Conservation (phyloP, 768 basidiomycete species). For the Lyophyllum atratum region DNA sequence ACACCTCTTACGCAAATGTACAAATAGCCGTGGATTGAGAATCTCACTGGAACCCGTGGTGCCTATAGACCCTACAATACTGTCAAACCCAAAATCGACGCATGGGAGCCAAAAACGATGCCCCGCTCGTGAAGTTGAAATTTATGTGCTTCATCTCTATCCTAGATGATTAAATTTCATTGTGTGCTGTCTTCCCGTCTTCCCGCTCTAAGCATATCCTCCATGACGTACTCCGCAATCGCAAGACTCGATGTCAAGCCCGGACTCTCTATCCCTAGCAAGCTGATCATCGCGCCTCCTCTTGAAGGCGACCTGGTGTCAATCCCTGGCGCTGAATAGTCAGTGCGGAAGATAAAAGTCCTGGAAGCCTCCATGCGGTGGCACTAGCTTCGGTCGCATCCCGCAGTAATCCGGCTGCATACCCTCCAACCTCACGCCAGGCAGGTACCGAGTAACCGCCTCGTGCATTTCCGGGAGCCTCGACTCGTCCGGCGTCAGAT, state of each 20-base stretch:
- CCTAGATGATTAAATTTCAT: slow-evolving; percentile 12
- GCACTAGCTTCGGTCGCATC: slow-evolving; percentile 84
- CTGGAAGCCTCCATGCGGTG: slow-evolving; percentile 72
- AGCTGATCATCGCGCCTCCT: slow-evolving; percentile 66
- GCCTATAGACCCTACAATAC: slow-evolving; percentile 92
- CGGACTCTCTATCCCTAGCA: slow-evolving; percentile 91
- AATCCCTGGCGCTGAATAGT: slow-evolving; percentile 47
- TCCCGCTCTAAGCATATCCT: slow-evolving; percentile 46
- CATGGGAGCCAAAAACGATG: slow-evolving; percentile 79
- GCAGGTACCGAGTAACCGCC: slow-evolving; percentile 76
- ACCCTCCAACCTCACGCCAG: slow-evolving; percentile 57
- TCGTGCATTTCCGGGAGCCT: slow-evolving; percentile 64
- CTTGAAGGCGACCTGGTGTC: slow-evolving; percentile 19
- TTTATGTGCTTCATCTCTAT: neutral
- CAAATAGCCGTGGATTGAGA: slow-evolving; percentile 78
- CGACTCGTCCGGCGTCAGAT: slow-evolving; percentile 65
- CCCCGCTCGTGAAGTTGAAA: slow-evolving; percentile 37
- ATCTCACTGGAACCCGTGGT: slow-evolving; percentile 90
- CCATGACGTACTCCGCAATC: slow-evolving; percentile 81
- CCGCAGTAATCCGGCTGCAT: slow-evolving; percentile 84
- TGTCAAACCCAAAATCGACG: slow-evolving; percentile 73
- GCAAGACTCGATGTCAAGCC: slow-evolving; percentile 88
- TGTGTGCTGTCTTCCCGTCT: slow-evolving; percentile 7
- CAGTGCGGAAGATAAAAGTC: slow-evolving; percentile 79
- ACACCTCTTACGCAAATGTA: neutral